These are phyloP conservation scores for Cymbopogon citratus DNA, from an alignment of 176 grass and related monocot genomes.

Conservation along the genomic window DNA sequence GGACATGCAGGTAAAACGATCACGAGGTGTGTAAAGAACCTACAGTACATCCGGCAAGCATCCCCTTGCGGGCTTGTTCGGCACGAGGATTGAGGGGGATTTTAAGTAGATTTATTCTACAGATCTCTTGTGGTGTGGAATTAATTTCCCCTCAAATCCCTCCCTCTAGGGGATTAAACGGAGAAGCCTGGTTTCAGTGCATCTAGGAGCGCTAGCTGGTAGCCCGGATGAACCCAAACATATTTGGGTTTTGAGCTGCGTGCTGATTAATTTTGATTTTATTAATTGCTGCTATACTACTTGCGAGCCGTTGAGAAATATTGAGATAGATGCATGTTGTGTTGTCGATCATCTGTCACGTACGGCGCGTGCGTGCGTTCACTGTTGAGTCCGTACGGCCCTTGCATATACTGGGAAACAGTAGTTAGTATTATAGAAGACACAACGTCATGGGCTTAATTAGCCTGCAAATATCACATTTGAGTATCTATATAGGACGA, in stretches of 20 bases:
- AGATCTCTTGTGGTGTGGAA: too few relatives aligned
- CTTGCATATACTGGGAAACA: neutral
- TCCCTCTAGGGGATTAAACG: too few relatives aligned
- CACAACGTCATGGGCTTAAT: neutral
- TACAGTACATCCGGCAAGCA: neutral
- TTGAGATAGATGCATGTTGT: neutral
- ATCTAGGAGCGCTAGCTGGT: too few relatives aligned
- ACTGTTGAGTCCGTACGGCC: neutral
- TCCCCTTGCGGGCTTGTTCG: neutral
- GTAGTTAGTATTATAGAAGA: neutral
- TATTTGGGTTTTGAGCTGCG: neutral
- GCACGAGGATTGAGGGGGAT: too few relatives aligned
- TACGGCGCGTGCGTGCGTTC: neutral
- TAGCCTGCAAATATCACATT: neutral
- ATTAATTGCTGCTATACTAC: neutral
- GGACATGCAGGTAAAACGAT: too few relatives aligned
- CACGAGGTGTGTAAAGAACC: too few relatives aligned
- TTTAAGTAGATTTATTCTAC: too few relatives aligned
- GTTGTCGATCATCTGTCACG: neutral
- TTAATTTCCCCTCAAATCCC: too few relatives aligned
- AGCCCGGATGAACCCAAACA: too few relatives aligned
- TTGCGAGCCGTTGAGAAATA: neutral
- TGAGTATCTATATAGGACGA: neutral
- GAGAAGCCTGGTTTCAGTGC: slow-evolving; percentile 1
- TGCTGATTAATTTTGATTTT: neutral